phyloP scores from a whole-genome alignment of 345 rosid genomes.

The Camelina laxa region DNA sequence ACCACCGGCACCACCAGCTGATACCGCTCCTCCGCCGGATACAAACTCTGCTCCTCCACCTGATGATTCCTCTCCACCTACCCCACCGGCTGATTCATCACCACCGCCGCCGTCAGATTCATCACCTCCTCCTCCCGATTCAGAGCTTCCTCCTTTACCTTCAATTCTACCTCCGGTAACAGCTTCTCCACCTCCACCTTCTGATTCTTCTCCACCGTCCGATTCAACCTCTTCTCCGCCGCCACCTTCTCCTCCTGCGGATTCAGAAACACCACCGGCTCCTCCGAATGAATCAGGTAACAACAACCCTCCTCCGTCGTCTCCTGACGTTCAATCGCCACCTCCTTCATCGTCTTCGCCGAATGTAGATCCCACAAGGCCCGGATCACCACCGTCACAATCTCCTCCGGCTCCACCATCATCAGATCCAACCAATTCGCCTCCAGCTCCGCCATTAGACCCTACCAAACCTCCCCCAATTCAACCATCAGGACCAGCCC shows the following conservation, averaged over 20 bases:
- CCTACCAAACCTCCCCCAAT: constrained; percentile 35
- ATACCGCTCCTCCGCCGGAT: constrained; percentile 28
- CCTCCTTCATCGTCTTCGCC: constrained; percentile 34
- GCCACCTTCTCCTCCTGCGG: constrained; percentile 37
- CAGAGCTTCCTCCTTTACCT: constrained; percentile 30
- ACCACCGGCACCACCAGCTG: constrained; percentile 39
- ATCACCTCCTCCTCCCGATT: constrained; percentile 41
- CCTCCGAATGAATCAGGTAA: constrained; percentile 25
- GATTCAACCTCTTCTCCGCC: constrained; percentile 29
- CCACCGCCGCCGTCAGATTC: constrained; percentile 38
- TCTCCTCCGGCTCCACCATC: constrained; percentile 40
- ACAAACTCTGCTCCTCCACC: constrained; percentile 32
- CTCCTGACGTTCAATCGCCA: constrained; percentile 23
- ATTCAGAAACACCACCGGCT: constrained; percentile 41
- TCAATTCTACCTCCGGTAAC: constrained; percentile 29
- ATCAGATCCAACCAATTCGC: not conserved
- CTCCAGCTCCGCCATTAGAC: constrained; percentile 47
- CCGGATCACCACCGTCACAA: constrained; percentile 23
- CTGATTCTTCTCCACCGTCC: constrained; percentile 33
- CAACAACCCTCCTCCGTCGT: constrained; percentile 22
- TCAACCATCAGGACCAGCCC: constrained; percentile 28
- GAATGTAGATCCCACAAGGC: not conserved
- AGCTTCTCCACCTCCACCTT: constrained; percentile 14
- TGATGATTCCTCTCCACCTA: constrained; percentile 29
- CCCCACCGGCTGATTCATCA: constrained; percentile 38